These are phyloP conservation scores for Fraxinus baroniana DNA, from an alignment of 305 asterid genomes.

Conservation along the genomic window DNA sequence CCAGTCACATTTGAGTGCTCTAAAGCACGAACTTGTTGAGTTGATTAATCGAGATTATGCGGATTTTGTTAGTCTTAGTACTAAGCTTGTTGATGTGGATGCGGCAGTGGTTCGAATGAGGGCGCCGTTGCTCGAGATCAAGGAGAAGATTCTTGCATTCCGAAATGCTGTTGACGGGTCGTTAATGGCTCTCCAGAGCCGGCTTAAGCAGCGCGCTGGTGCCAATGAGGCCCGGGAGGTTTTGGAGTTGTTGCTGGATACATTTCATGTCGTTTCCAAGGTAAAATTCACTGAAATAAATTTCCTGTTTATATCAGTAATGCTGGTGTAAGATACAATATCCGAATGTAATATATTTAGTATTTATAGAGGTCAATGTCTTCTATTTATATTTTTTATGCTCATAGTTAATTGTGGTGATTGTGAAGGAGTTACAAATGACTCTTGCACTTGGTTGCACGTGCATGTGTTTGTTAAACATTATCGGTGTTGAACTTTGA, in stretches of 20 bases:
- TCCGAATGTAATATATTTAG: background rate
- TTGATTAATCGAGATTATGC: conserved; percentile 87
- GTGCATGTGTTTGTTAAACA: background rate
- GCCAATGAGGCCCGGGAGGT: conserved; percentile 83
- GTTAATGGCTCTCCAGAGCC: conserved; percentile 65
- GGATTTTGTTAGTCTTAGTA: conserved; percentile 90
- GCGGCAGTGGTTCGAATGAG: conserved; percentile 92
- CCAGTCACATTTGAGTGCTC: conserved; percentile 60
- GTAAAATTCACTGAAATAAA: conserved; percentile 25
- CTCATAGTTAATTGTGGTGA: background rate
- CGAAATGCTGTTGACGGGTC: conserved; percentile 70
- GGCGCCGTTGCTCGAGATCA: conserved; percentile 82
- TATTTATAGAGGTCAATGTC: background rate
- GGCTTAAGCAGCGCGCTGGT: conserved; percentile 79
- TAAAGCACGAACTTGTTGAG: conserved; percentile 79
- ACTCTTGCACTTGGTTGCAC: background rate
- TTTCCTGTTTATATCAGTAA: background rate
- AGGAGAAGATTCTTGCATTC: conserved; percentile 73
- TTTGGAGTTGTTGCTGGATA: conserved; percentile 83
- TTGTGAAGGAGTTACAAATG: background rate
- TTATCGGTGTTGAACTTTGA: background rate
- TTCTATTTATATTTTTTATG: background rate
- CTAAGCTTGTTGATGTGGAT: conserved; percentile 87
- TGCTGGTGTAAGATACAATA: background rate
- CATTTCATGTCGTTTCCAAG: conserved; percentile 94